Base-by-base conservation (phyloP, 805 yeast species). In the Diddensiella caesifluorescens region DNA sequence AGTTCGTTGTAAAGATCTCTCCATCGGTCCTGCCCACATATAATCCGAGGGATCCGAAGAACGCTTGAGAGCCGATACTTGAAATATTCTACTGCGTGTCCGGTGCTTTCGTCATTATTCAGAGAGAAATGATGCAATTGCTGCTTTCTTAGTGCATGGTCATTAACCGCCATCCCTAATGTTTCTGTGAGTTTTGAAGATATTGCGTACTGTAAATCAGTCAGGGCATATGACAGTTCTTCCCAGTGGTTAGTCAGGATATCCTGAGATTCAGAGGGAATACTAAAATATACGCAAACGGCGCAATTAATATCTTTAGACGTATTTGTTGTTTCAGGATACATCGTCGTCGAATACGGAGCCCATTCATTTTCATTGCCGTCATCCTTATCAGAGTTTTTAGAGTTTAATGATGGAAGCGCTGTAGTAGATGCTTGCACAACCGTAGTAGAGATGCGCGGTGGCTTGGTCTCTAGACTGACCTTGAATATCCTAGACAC, bases 11-110 rank as follows among this genome's bases (percentile, higher is more conserved):
- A 42, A 7, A 51, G 45, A 18, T 51, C 54, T 2, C 41, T 29
- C 52, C 54, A 49, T 26, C 49, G 18, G 23, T 47, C 45, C 26
- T 54, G 59, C 12, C 59, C 57, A 23, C 56, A 54, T 21, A 54
- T 31, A 18, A 54, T 51, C 18, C 57, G 39, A 5, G 59, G 59
- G 15, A 48, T 47, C 12, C 45, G 45, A 15, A 52, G 47, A 12
- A 46, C 46, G 3, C 44, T 36, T 15, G 41, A 38, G 31, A 48
- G 46, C 27, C 52, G 32, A 21, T 35, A 34, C 37, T 39, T 46
- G 44, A 53, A 49, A 15, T 28, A 44, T 26, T 46, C 42, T 21
- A 47, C 47, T 5, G 58, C 44, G 36, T 41, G 40, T 18, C 46
- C 38, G 23, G 41, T 46, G 10, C 42, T 43, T 35, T 50, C 54